phyloP scores from a whole-genome alignment of 1,284 basidiomycete genomes.

The Hemileia vastatrix region DNA sequence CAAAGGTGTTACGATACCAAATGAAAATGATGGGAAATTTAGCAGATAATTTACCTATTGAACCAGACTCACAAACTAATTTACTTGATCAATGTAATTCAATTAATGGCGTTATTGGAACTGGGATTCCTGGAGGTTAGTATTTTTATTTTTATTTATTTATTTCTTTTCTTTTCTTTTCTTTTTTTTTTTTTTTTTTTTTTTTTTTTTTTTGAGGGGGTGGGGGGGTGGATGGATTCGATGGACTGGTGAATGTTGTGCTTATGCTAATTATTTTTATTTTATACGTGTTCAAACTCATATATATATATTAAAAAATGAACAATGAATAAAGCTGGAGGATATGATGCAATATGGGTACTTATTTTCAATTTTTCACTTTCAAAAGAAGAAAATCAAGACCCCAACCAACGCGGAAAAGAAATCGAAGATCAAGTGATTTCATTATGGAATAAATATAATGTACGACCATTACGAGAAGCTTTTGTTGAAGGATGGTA shows the following conservation, averaged over 20 bases:
- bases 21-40: conserved; percentile 81
- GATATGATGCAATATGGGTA: conserved; percentile 93
- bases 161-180: neutral
- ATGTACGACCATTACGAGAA: conserved; percentile 2
- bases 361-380: conserved; percentile 59
- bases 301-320: too few relatives aligned
- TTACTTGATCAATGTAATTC: conserved; percentile 72
- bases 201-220: neutral
- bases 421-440: too few relatives aligned
- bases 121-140: conserved; percentile 77
- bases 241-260: too few relatives aligned
- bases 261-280: neutral
- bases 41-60: conserved; percentile 76
- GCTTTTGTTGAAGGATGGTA: conserved; percentile 11
- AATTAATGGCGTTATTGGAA: conserved; percentile 75
- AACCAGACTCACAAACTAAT: conserved; percentile 75
- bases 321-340: too few relatives aligned
- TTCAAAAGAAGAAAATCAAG: too few relatives aligned
- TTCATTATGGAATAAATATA: conserved; percentile 6
- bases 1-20: neutral
- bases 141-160: neutral
- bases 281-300: neutral
- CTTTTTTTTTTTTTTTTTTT: neutral
- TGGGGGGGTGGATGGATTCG: too few relatives aligned
- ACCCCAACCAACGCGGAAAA: neutral